Base-by-base conservation (phyloP, 2,329 filamentous ascomycete genomes). In the Colletotrichum horii region DNA sequence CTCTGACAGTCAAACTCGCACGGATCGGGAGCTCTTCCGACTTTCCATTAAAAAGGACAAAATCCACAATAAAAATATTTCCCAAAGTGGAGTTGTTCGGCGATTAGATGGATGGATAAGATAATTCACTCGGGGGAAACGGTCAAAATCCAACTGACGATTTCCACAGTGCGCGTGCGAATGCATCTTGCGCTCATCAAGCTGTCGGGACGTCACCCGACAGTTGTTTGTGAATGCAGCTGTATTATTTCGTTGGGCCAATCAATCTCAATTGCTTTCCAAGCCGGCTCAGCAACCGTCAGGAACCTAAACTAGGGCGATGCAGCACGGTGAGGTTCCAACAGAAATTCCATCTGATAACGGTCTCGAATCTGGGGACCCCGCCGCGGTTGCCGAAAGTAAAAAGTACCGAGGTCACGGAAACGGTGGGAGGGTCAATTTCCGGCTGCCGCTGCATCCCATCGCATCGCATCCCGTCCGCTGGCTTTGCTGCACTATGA, bases 291-390 rank as follows among this genome's bases (percentile, higher is more conserved):
- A 36, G 1, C 58, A 36, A 22, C 34, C 32, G 34, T 28, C 61
- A 43, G 3, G 22, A 15, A 3, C 12, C 30, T 34, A 43, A 26
- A 38, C 16, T 43, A 64, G 61, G 34, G 61, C 22, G 61, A 24
- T 43, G 61, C 34, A 26, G 61, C 34, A n/a, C 28, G 62, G 67
- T 62, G 62, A 60, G 62, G 38, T 30, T 16, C 48, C 34, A 34
- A 28, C 66, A 69, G 11, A 14, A 64, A 30, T 68, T n/a, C 15
- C 62, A 75, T 75, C 73, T 75, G 73, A 75, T 75, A 75, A 75
- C 70, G 32, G 69, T 24, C 69, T 58, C 2, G 19, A 75, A 52
- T 75, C 64, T 66, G 69, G 73, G 73, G 62, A 19, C 32, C 26
- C 56, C 43, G n/a, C 56, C 69, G 69, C 69, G 26, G 14, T 73